A percentile compares a stretch with the other conserved stretches of the same genome.
Conservation (phyloP, 306 rosid species). For the Lotus japonicus region DNA sequence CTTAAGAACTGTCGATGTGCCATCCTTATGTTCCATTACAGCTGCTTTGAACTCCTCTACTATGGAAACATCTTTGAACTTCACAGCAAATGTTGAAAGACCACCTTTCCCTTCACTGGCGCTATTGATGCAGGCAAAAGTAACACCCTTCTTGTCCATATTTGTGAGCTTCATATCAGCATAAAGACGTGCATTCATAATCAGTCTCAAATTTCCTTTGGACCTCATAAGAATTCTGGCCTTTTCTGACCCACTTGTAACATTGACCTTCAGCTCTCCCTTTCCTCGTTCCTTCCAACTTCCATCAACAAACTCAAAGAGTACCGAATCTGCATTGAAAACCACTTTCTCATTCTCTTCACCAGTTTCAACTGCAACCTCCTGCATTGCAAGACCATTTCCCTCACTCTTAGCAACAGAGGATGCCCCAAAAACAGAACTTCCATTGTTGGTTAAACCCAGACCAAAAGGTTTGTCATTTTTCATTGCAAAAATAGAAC, state of each 20-base stretch:
- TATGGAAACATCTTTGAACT: conserved; percentile 69
- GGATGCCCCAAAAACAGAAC: conserved; percentile 50
- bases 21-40: conserved; percentile 48
- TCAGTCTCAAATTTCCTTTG: conserved; percentile 67
- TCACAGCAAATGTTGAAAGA: conserved; percentile 82
- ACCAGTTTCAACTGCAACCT: conserved; percentile 75
- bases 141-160: conserved; percentile 87
- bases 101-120: conserved; percentile 57
- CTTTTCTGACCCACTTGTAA: conserved; percentile 38
- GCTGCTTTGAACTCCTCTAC: conserved; percentile 63
- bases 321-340: conserved; percentile 60
- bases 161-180: conserved; percentile 81
- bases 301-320: conserved; percentile 66
- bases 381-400: conserved; percentile 57
- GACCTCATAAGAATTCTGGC: conserved; percentile 83
- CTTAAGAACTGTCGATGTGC: conserved; percentile 39
- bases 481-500: conserved; percentile 42
- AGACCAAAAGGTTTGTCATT: conserved; percentile 54
- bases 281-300: conserved; percentile 96
- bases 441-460: conserved; percentile 60
- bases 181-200: conserved; percentile 76
- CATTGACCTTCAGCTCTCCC: conserved; percentile 78
- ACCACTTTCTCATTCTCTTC: conserved; percentile 77
- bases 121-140: conserved; percentile 94
- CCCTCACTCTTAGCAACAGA: conserved; percentile 49